Evolutionary conservation across 1,139 yeast genomes (phyloP).

Genomic region (Scheffersomyces segobiensis): DNA sequence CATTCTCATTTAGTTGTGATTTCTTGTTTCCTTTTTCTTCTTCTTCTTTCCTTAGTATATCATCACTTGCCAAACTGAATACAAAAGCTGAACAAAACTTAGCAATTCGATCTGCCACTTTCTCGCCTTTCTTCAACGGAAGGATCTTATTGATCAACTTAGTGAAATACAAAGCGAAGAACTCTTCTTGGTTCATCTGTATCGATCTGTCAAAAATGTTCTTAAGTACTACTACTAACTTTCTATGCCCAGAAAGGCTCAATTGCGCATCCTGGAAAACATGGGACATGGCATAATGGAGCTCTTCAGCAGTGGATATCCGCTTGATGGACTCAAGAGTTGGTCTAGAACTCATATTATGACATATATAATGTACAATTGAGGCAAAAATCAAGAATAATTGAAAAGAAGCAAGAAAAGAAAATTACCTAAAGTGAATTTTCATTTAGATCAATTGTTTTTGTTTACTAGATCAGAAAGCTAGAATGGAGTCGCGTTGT

Average conservation of each 20-base stretch:
- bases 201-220: constrained; percentile 59
- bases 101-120: constrained; percentile 74
- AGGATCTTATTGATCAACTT: constrained; percentile 64
- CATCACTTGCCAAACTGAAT: constrained; percentile 44
- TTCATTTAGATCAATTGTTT: neutral
- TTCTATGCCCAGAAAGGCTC: constrained; percentile 73
- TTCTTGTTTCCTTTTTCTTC: constrained; percentile 10
- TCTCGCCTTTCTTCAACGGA: constrained; percentile 68
- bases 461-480: neutral
- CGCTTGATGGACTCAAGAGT: constrained; percentile 20
- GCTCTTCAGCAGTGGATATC: constrained; percentile 26
- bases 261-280: constrained; percentile 82
- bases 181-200: constrained; percentile 51
- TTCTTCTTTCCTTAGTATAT: constrained; percentile 13
- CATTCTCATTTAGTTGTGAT: constrained; percentile 19
- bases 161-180: constrained; percentile 61
- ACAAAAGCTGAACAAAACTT: constrained; percentile 73
- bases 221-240: constrained; percentile 64
- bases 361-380: neutral
- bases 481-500: neutral
- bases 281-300: constrained; percentile 53
- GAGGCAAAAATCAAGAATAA: neutral
- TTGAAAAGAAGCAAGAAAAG: neutral
- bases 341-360: constrained; percentile 9
- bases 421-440: neutral